Base-by-base conservation (phyloP, 2,329 filamentous ascomycete genomes). In the Sarocladium brachiariae region DNA sequence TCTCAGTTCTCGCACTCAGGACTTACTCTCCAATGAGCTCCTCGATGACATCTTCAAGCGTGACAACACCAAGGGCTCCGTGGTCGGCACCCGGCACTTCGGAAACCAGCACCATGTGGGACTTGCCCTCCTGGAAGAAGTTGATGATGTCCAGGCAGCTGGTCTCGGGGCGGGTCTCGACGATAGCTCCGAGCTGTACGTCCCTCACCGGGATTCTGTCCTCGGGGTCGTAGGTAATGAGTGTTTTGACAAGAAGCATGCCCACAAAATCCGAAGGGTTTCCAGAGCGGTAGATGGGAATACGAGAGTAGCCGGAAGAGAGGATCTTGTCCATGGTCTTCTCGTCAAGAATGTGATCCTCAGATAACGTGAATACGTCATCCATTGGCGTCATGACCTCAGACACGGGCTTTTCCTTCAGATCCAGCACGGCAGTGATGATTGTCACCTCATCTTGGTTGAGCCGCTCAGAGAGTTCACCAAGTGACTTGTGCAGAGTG, bases 101-200 rank as follows among this genome's bases (percentile, higher is more conserved):
- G 0, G 92, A 96, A 8, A 97, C 93, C 24, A 99, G 75, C 0
- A 97, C 92, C 91, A 99, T 96, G 67, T 99, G 93, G 1, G 91
- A 96, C 67, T 99, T 99, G 60, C 93, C 93, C 73, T 99, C 93
- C 68, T 99, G 93, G 73, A 99, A 99, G 69, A 96, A 99, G 71
- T 99, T 99, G 70, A 99, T 89, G 61, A 99, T 97, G 66, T 99
- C 93, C 51, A 99, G 71, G 65, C 93, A 99, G 71, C 91, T 96
- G 0, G 93, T 99, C 64, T 96, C 89, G 0, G 93, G 89, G 9
- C 89, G 82, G 0, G 93, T 99, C 67, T 99, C 93, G 1, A 95
- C 93, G 6, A 99, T 80, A 0, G 93, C 96, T 13, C 93, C 93
- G 48, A 99, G 76, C 7, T 90, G 84, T 63, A 99, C 96, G 54